Base-by-base conservation (phyloP, 306 rosid species). In the Prunus kanzakura region DNA sequence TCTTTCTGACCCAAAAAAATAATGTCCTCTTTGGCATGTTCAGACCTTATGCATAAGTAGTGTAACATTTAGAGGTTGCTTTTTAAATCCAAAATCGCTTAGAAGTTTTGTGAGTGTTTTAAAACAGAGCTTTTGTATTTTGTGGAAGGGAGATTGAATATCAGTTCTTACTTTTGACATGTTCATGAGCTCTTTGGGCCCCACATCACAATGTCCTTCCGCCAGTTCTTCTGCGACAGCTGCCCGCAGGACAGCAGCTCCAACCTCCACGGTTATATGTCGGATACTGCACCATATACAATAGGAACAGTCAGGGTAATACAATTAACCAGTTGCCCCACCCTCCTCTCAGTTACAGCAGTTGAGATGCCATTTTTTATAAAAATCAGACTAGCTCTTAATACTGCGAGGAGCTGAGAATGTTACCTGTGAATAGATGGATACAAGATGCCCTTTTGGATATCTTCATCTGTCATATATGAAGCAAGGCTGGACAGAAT, bases 401-500 rank as follows among this genome's bases (percentile, higher is more conserved):
- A 70, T 8, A 12, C 19, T 20, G 65, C 49, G 52, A 30, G 63
- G 56, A 58, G 75, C 60, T 50, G 54, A 62, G 77, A 86, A 73
- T 64, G 27, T 71, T 90, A 94, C 98, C 94, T 43, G 67, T 85
- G 72, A 76, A 90, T 86, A 64, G 93, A 94, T 65, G 98, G 98
- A 85, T 89, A 94, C 85, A 94, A 83, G 69, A 87, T 86, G 64
- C 98, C 98, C 58, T 84, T 85, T 30, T 75, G 86, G 80, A 86
- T 71, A 58, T 94, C 98, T 79, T 89, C 97, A 38, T 90, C 95
- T 18, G 91, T 88, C 89, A 94, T 94, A 81, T 94, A 94, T 55
- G 97, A 86, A 79, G 98, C 97, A 78, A 94, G 98, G 87, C 98
- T 94, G 93, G 52, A 76, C 62, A 76, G 58, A 81, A 81, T 81